phyloP scores from a whole-genome alignment of 345 rosid species.

The Stellera chamaejasme region DNA sequence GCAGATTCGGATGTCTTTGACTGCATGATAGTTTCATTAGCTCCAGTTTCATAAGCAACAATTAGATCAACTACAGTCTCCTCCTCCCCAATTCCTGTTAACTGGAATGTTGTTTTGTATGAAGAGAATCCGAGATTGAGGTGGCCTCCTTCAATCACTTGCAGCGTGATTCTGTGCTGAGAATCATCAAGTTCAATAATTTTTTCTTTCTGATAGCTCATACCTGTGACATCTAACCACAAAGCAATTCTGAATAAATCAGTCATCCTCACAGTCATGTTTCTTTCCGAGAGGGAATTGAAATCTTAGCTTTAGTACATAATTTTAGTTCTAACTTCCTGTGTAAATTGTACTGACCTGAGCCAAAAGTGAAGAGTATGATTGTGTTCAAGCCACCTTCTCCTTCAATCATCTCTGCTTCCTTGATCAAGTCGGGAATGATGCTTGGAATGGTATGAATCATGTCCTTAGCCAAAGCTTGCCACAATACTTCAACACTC shows the following conservation, averaged over 20 bases:
- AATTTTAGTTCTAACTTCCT: too few species aligned
- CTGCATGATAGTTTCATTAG: slow-evolving; percentile 12
- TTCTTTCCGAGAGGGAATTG: not conserved
- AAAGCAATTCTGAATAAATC: not conserved
- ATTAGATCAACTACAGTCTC: slow-evolving; percentile 19
- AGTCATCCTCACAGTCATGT: not conserved
- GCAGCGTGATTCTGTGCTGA: slow-evolving; percentile 15
- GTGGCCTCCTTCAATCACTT: slow-evolving; percentile 33
- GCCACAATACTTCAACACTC: slow-evolving; percentile 23
- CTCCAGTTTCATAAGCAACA: slow-evolving; percentile 18
- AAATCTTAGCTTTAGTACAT: not conserved
- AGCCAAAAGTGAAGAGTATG: slow-evolving; percentile 25
- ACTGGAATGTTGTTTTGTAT: slow-evolving; percentile 22
- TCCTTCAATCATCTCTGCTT: slow-evolving; percentile 27
- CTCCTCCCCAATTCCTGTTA: slow-evolving; percentile 16
- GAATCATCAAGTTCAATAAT: slow-evolving; percentile 24
- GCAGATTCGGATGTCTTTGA: slow-evolving; percentile 14
- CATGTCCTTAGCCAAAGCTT: slow-evolving; percentile 25
- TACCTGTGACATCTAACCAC: slow-evolving; percentile 14
- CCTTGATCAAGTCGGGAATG: slow-evolving; percentile 21
- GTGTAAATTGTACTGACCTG: slow-evolving; percentile 15
- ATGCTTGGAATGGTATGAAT: slow-evolving; percentile 14
- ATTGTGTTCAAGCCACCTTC: slow-evolving; percentile 30
- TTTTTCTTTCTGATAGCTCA: slow-evolving; percentile 33
- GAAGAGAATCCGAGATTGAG: slow-evolving; percentile 25